A percentile compares a stretch with the other conserved stretches of the same genome.
These are phyloP conservation scores for Cladosporium sp. DNA, from an alignment of 2,329 filamentous ascomycete genomes.

Conservation along the genomic window DNA sequence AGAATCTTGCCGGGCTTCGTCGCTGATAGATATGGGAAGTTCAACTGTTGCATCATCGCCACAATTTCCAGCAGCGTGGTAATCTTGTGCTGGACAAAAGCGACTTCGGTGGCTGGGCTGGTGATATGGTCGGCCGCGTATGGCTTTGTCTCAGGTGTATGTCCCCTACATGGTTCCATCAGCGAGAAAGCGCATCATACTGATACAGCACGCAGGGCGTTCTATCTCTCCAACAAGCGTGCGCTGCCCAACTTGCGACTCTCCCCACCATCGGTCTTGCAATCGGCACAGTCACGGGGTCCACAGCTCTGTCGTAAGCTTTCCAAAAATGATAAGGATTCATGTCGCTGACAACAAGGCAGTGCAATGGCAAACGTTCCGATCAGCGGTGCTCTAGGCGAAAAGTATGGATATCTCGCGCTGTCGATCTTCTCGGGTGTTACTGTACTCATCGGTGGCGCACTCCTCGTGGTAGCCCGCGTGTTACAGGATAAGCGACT, in stretches of 20 bases:
- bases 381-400: constrained; percentile 28
- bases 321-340: too few relatives aligned
- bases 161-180: neutral
- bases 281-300: constrained; percentile 47
- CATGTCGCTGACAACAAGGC: neutral
- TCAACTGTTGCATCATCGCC: constrained; percentile 45
- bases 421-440: constrained; percentile 27
- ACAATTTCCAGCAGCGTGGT: constrained; percentile 40
- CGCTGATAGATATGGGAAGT: constrained; percentile 45
- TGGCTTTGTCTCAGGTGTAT: constrained; percentile 51
- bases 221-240: constrained; percentile 51
- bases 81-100: constrained; percentile 39
- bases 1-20: constrained; percentile 44
- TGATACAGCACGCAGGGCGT: constrained; percentile 42
- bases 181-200: neutral
- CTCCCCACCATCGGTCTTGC: constrained; percentile 45
- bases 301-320: constrained; percentile 45
- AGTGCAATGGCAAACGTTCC: constrained; percentile 29
- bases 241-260: constrained; percentile 47
- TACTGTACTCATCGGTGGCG: constrained; percentile 26
- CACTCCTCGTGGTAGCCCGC: constrained; percentile 18
- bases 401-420: constrained; percentile 27
- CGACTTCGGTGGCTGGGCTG: constrained; percentile 28
- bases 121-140: constrained; percentile 41
- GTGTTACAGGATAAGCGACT: constrained; percentile 5